Evolutionary conservation across 176 grass and related monocot genomes (phyloP).

Genomic region (Alloteropsis semialata): DNA sequence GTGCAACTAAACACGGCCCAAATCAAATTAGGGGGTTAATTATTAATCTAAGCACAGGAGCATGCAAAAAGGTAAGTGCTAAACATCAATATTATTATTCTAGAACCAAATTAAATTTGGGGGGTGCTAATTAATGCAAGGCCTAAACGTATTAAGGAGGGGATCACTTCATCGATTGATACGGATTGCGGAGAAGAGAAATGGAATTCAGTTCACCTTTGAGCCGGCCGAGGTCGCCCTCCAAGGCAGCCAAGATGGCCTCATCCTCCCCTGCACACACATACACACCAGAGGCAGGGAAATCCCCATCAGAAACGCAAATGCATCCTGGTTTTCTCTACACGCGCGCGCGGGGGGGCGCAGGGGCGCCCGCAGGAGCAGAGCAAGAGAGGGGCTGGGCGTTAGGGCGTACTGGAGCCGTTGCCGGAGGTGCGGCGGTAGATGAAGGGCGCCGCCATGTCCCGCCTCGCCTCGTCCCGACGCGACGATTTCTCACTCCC

Average conservation of each 20-base stretch:
- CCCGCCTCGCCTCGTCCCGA: not conserved
- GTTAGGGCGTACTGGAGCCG: not conserved
- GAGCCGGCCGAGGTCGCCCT: constrained; percentile 14
- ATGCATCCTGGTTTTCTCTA: not conserved
- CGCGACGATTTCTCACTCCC: not conserved
- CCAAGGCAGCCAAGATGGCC: not conserved
- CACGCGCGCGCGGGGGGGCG: not conserved
- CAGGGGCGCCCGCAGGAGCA: not conserved
- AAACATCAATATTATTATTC: too few species aligned
- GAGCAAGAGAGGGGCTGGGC: not conserved
- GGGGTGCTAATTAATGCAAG: too few species aligned
- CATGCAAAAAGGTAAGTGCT: not conserved
- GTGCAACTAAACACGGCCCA: too few species aligned
- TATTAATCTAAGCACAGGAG: not conserved
- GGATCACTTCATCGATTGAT: not conserved
- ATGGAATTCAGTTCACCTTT: not conserved
- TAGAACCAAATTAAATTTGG: too few species aligned
- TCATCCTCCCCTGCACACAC: not conserved
- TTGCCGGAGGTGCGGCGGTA: not conserved
- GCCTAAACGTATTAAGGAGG: too few species aligned
- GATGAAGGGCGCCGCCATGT: not conserved
- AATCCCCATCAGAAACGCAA: not conserved
- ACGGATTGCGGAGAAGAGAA: not conserved
- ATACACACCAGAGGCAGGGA: not conserved
- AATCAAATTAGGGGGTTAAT: not conserved